Evolutionary conservation across 139 green algal genomes (phyloP).

Genomic region (Penium margaritaceum): DNA sequence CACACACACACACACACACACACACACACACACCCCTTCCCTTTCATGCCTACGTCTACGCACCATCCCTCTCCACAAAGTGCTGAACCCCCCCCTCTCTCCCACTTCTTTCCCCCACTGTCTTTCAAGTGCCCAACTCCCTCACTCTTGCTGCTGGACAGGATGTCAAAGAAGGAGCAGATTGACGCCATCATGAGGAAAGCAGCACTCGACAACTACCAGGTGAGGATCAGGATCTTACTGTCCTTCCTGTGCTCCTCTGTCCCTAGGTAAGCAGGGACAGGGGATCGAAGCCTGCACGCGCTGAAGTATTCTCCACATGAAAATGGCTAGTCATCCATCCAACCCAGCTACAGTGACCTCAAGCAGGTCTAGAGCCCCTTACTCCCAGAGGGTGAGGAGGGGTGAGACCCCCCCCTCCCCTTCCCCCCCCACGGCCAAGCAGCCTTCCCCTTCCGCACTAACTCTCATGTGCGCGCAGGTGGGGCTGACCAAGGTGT

Average conservation of each 20-base stretch:
- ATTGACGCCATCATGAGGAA: neutral
- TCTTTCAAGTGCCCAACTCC: neutral
- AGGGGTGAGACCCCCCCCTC: no score
- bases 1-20: neutral
- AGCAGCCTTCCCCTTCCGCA: neutral
- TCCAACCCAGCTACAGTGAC: no score
- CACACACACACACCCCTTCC: neutral
- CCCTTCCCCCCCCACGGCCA: neutral
- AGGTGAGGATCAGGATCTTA: no score
- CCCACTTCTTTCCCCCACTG: neutral
- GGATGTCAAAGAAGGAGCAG: no score
- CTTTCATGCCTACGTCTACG: neutral
- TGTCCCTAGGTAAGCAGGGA: no score
- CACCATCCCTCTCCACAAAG: neutral
- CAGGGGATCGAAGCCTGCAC: no score
- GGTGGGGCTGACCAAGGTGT: slow-evolving; percentile 77
- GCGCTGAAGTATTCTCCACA: no score
- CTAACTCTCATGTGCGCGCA: slow-evolving; percentile 46
- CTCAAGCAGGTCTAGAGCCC: no score
- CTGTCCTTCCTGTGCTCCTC: no score
- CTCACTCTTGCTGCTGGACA: neutral
- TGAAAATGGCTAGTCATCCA: no score
- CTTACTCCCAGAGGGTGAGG: no score
- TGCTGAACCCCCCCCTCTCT: neutral
- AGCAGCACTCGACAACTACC: neutral